These are phyloP conservation scores for Phtheirospermum japonicum DNA, from an alignment of 257 asterid species.

Conservation along the genomic window DNA sequence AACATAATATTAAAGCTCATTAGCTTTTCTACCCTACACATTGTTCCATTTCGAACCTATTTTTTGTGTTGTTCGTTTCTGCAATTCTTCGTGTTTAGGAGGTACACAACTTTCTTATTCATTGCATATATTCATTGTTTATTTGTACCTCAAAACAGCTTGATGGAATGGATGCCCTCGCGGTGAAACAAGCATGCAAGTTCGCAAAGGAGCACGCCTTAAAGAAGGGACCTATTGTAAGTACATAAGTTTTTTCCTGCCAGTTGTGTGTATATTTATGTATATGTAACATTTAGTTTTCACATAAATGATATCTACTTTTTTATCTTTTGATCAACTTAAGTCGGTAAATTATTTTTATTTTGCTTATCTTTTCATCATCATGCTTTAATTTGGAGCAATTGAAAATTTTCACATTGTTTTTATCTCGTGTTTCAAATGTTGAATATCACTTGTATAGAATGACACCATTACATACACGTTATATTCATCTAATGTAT, in stretches of 20 bases:
- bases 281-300: not conserved
- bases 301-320: no score
- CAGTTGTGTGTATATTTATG: slow-evolving; percentile 42
- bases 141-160: slow-evolving; percentile 40
- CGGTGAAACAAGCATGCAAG: slow-evolving; percentile 82
- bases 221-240: slow-evolving; percentile 86
- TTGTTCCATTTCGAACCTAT: not conserved
- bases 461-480: no score
- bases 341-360: no score
- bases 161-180: slow-evolving; percentile 88
- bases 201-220: slow-evolving; percentile 79
- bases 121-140: not conserved
- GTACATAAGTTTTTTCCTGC: slow-evolving; percentile 29
- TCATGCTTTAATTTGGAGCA: no score
- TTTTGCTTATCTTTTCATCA: no score
- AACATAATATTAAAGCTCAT: not conserved
- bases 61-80: not conserved
- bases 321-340: not conserved
- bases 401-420: no score
- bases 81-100: not conserved
- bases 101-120: not conserved
- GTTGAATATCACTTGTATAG: no score
- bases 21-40: not conserved
- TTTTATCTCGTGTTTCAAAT: no score
- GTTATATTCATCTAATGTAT: no score